Conservation (phyloP, 352 stramenopile species). For the Phytophthora crassamura region DNA sequence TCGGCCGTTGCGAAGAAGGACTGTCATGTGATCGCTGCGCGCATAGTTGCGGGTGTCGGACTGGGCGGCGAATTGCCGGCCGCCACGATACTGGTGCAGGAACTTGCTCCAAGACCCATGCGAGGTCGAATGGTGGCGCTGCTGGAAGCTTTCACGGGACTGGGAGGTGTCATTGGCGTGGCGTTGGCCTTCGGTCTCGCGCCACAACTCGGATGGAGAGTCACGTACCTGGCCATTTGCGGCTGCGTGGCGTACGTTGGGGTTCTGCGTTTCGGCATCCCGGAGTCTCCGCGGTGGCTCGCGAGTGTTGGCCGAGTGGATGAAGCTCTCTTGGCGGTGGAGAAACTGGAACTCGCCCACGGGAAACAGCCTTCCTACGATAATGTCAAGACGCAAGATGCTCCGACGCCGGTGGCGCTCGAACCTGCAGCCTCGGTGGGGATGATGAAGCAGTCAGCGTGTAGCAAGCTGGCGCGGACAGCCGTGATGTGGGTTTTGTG, state of each 20-base stretch:
- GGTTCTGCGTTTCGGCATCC: constrained; percentile 30
- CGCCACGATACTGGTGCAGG: constrained; percentile 39
- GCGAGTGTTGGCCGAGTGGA: too few species aligned
- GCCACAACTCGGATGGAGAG: constrained; percentile 43
- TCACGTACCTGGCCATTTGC: constrained; percentile 31
- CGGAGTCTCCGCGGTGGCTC: constrained; percentile 57
- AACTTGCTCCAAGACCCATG: constrained; percentile 34
- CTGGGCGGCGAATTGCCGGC: constrained; percentile 47
- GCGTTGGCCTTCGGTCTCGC: constrained; percentile 32
- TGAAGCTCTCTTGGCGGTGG: constrained; percentile 43
- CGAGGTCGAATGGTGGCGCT: constrained; percentile 40
- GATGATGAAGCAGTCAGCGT: constrained; percentile 4
- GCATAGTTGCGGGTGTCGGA: constrained; percentile 41
- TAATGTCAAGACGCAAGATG: constrained; percentile 20
- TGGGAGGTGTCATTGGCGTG: constrained; percentile 40
- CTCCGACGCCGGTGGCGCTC: constrained; percentile 3
- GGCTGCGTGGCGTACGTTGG: constrained; percentile 32
- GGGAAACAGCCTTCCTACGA: constrained; percentile 7
- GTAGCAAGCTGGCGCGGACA: constrained; percentile 19
- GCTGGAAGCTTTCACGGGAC: constrained; percentile 41
- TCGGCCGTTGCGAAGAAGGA: constrained; percentile 32
- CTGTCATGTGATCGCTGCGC: constrained; percentile 34
- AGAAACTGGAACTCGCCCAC: constrained; percentile 35
- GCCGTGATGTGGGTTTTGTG: constrained; percentile 44
- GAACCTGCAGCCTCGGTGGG: not conserved